phyloP scores from a whole-genome alignment of 805 yeast genomes.

The Pichia sporocuriosa region DNA sequence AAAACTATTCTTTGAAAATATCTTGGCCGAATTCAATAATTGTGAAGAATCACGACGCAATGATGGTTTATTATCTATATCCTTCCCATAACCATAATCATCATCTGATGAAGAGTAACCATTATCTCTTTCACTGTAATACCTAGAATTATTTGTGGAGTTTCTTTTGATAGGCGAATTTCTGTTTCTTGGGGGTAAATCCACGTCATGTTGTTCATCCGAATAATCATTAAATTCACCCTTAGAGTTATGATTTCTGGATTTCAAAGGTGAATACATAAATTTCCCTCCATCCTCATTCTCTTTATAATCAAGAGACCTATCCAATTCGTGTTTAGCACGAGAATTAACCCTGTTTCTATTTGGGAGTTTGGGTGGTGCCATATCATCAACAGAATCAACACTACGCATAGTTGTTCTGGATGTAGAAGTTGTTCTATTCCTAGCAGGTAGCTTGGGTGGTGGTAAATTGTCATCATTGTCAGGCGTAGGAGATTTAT shows the following conservation, averaged over 20 bases:
- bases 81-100: neutral
- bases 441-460: constrained; percentile 8
- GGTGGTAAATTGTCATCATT: neutral
- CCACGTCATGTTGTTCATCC: no score
- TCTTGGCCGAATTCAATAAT: constrained; percentile 9
- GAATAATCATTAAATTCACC: no score
- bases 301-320: no score
- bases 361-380: no score
- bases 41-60: constrained; percentile 8
- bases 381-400: neutral
- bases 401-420: neutral
- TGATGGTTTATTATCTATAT: neutral
- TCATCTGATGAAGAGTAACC: constrained; percentile 1
- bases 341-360: no score
- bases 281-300: no score
- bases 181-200: neutral
- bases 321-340: no score
- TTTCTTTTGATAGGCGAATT: neutral
- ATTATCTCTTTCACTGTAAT: neutral
- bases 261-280: no score
- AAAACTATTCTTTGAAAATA: constrained; percentile 11
- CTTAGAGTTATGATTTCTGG: no score
- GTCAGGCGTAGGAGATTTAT: no score
- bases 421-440: neutral
- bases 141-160: neutral